Conservation (phyloP, 495 filamentous ascomycete species). For the Polyplosphaeria fusca region DNA sequence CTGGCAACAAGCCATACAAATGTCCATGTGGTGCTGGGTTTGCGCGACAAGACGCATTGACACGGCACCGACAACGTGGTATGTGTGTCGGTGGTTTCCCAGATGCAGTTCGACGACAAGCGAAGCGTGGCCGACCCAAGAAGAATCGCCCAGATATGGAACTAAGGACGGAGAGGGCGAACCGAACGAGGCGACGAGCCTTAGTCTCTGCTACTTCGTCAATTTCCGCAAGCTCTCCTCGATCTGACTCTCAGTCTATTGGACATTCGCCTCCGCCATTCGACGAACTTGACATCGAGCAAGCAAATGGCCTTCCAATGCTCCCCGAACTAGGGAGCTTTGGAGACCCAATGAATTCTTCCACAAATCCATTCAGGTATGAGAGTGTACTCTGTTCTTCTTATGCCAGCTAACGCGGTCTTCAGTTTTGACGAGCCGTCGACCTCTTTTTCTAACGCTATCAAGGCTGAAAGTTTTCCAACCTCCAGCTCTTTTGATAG, state of each 20-base stretch:
- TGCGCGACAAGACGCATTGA: slow-evolving; percentile 89
- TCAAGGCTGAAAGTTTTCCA: slow-evolving; percentile 19
- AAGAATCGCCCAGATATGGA: slow-evolving; percentile 43
- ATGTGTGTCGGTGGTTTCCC: slow-evolving; percentile 88
- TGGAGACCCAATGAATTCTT: slow-evolving; percentile 17
- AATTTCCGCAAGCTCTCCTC: slow-evolving; percentile 13
- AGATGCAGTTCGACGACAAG: slow-evolving; percentile 37
- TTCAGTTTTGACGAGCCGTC: not conserved
- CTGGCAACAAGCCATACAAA: slow-evolving; percentile 84
- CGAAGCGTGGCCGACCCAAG: slow-evolving; percentile 43
- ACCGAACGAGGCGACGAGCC: slow-evolving; percentile 25
- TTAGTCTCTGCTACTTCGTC: slow-evolving; percentile 31
- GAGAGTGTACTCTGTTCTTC: not conserved
- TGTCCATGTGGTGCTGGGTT: slow-evolving; percentile 90
- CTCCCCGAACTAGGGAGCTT: slow-evolving; percentile 20
- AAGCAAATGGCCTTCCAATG: slow-evolving; percentile 1
- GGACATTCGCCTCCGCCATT: slow-evolving; percentile 19
- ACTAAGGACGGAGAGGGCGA: slow-evolving; percentile 37
- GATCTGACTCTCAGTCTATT: slow-evolving; percentile 10
- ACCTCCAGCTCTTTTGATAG: slow-evolving; percentile 17
- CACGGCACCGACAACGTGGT: slow-evolving; percentile 86
- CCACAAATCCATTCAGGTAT: slow-evolving; percentile 31
- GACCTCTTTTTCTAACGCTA: not conserved
- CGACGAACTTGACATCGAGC: slow-evolving; percentile 5
- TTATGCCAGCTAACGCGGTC: not conserved